Evolutionary conservation across 2,329 filamentous ascomycete species (phyloP).

Genomic region (Myriosclerotinia curreyana): DNA sequence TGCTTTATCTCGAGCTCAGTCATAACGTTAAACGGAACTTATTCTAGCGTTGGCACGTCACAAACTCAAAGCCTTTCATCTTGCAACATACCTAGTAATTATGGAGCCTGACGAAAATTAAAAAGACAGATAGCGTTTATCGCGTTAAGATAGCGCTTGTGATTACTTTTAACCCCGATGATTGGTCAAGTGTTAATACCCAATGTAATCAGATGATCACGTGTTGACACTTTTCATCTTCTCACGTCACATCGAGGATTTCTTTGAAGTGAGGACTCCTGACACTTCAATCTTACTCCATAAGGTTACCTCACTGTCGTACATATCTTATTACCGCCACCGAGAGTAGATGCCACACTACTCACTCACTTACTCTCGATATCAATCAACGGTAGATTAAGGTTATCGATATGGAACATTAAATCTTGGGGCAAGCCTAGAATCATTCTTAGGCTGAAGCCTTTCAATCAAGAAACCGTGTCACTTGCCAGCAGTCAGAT

Average conservation of each 20-base stretch:
- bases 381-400: background rate
- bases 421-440: background rate
- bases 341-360: background rate
- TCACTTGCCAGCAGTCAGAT: slow-evolving; percentile 17
- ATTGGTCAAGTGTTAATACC: slow-evolving; percentile 8
- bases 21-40: slow-evolving; percentile 5
- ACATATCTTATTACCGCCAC: background rate
- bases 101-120: background rate
- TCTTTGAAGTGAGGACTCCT: background rate
- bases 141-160: slow-evolving; percentile 22
- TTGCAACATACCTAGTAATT: slow-evolving; percentile 2
- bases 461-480: slow-evolving; percentile 5
- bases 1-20: background rate
- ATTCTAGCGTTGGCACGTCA: too few relatives aligned
- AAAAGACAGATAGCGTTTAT: slow-evolving; percentile 20
- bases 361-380: background rate
- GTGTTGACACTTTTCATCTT: background rate
- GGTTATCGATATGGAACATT: background rate
- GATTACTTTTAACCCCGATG: background rate
- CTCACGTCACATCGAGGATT: background rate
- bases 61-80: background rate
- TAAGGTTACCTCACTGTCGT: background rate
- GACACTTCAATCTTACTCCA: slow-evolving; percentile 4
- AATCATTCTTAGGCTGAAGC: background rate
- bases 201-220: slow-evolving; percentile 12